A percentile compares a stretch with the other conserved stretches of the same genome.
These are phyloP conservation scores for Phytophthora podocarpi DNA, from an alignment of 352 stramenopile species.

Conservation along the genomic window DNA sequence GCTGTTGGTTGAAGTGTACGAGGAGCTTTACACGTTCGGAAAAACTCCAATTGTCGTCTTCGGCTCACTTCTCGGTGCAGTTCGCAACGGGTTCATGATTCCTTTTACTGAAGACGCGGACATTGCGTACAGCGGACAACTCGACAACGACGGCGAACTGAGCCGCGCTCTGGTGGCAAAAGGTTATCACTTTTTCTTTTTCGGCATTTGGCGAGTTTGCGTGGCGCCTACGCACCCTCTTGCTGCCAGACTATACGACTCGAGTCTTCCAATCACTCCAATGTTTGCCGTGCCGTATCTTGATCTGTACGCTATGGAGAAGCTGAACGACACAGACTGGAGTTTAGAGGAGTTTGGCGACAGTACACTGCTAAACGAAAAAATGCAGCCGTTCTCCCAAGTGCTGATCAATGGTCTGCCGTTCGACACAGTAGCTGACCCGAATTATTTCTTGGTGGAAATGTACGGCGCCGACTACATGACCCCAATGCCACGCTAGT, in stretches of 20 bases:
- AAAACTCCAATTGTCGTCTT: slow-evolving; percentile 1
- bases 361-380: too few relatives aligned
- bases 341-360: slow-evolving; percentile 13
- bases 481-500: slow-evolving; percentile 29
- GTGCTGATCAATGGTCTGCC: slow-evolving; percentile 28
- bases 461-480: slow-evolving; percentile 41
- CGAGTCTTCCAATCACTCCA: slow-evolving; percentile 8
- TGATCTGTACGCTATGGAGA: slow-evolving; percentile 36
- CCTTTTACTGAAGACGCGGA: slow-evolving; percentile 56
- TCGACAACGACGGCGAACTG: slow-evolving; percentile 10
- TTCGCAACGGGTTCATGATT: slow-evolving; percentile 47
- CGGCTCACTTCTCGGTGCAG: slow-evolving; percentile 33
- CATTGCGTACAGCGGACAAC: slow-evolving; percentile 33
- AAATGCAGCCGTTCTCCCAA: slow-evolving; percentile 10
- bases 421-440: slow-evolving; percentile 39
- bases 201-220: too few relatives aligned
- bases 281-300: slow-evolving; percentile 32
- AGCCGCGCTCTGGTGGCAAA: slow-evolving; percentile 23
- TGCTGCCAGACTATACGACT: slow-evolving; percentile 48
- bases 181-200: slow-evolving; percentile 55
- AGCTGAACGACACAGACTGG: background rate
- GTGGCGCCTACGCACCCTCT: too few relatives aligned
- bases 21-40: slow-evolving; percentile 30
- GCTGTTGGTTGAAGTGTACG: slow-evolving; percentile 57
- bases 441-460: slow-evolving; percentile 30